phyloP scores from a whole-genome alignment of 768 basidiomycete genomes.

The Amanita thiersii region DNA sequence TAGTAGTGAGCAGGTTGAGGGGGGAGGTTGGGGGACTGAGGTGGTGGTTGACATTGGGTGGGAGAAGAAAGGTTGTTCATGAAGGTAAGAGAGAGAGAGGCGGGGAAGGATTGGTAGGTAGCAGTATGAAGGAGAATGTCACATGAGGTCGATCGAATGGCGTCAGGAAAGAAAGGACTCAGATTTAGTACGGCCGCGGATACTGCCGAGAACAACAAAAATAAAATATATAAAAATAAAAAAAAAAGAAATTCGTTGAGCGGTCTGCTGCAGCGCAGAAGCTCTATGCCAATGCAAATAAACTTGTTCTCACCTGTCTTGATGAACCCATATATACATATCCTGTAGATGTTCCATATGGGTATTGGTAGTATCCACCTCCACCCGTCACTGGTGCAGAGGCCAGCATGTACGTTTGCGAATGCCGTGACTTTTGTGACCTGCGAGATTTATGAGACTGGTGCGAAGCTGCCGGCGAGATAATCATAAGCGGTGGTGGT shows the following conservation, averaged over 20 bases:
- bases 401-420: conserved; percentile 8
- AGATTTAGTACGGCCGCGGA: conserved; percentile 1
- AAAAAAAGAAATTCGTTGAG: background rate
- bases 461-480: conserved; percentile 3
- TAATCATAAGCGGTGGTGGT: conserved; percentile 3
- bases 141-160: too few relatives aligned
- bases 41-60: background rate
- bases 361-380: background rate
- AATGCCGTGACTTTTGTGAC: conserved; percentile 1
- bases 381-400: conserved; percentile 3
- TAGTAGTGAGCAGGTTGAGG: conserved; percentile 5
- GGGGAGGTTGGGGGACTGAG: background rate
- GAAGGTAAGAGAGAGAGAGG: background rate
- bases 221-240: background rate
- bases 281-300: too few relatives aligned
- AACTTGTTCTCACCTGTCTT: too few relatives aligned
- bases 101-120: background rate
- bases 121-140: too few relatives aligned
- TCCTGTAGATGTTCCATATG: background rate
- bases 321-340: too few relatives aligned
- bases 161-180: conserved; percentile 1
- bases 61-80: background rate
- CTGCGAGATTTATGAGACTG: conserved; percentile 6
- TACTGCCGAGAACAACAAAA: background rate
- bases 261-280: too few relatives aligned